Conservation (phyloP, 306 rosid species). For the Malus sieversii region DNA sequence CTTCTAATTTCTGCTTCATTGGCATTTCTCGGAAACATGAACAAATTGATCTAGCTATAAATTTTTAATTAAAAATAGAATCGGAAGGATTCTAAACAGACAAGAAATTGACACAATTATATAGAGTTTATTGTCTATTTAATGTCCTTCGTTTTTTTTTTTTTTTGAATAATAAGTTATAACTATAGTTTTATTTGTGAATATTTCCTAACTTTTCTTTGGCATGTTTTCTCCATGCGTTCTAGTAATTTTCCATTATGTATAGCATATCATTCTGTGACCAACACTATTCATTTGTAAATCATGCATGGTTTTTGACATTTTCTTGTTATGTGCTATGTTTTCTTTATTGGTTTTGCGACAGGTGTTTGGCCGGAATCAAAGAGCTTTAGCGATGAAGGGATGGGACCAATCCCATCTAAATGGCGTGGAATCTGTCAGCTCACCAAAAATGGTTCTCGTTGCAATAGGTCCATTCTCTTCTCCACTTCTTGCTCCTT, state of each 20-base stretch:
- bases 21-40: background rate
- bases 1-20: background rate
- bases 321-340: background rate
- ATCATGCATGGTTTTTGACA: background rate
- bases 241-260: background rate
- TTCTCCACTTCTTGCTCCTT: background rate
- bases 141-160: too few species aligned
- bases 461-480: slow-evolving; percentile 46
- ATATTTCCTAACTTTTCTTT: background rate
- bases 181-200: background rate
- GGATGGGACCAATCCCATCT: slow-evolving; percentile 51
- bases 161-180: background rate
- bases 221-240: background rate
- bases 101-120: too few species aligned
- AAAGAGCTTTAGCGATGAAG: slow-evolving; percentile 51
- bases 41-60: background rate
- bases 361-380: slow-evolving; percentile 79
- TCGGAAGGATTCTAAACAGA: background rate
- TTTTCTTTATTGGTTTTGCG: background rate
- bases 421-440: slow-evolving; percentile 63
- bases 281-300: background rate
- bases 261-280: background rate
- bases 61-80: background rate
- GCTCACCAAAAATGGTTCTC: slow-evolving; percentile 14
- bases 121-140: too few species aligned